Conservation (phyloP, 305 asterid genomes). For the Rubia peregrina region DNA sequence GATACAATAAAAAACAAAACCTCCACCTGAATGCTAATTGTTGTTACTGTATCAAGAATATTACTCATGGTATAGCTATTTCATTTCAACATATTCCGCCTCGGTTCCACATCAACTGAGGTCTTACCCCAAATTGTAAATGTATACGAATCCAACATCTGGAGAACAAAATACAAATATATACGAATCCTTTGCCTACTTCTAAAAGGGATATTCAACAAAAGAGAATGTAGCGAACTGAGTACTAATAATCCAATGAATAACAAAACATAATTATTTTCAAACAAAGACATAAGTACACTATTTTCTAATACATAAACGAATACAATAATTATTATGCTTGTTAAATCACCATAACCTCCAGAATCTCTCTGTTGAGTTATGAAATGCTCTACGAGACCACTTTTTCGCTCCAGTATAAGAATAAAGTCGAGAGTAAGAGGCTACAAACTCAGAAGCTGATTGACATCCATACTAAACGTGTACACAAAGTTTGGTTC, state of each 20-base stretch:
- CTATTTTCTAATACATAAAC: too few relatives aligned
- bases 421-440: constrained; percentile 75
- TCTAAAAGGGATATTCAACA: too few relatives aligned
- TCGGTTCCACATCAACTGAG: constrained; percentile 58
- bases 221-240: too few relatives aligned
- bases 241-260: too few relatives aligned
- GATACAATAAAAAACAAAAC: background rate
- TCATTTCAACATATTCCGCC: constrained; percentile 70
- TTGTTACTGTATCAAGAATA: constrained; percentile 75
- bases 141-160: constrained; percentile 74
- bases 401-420: constrained; percentile 71
- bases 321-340: too few relatives aligned
- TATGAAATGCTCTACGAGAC: constrained; percentile 55
- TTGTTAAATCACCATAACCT: constrained; percentile 51
- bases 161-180: constrained; percentile 8
- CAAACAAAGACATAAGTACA: too few relatives aligned
- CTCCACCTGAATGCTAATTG: constrained; percentile 83
- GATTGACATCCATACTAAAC: constrained; percentile 67
- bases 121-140: constrained; percentile 86
- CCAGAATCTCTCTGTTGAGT: constrained; percentile 33
- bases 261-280: too few relatives aligned
- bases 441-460: constrained; percentile 71
- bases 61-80: constrained; percentile 69
- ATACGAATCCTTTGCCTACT: too few relatives aligned
- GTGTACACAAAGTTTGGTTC: constrained; percentile 87